phyloP scores from a whole-genome alignment of 495 filamentous ascomycete genomes.

The Pseudoneurospora amorphoporcata region DNA sequence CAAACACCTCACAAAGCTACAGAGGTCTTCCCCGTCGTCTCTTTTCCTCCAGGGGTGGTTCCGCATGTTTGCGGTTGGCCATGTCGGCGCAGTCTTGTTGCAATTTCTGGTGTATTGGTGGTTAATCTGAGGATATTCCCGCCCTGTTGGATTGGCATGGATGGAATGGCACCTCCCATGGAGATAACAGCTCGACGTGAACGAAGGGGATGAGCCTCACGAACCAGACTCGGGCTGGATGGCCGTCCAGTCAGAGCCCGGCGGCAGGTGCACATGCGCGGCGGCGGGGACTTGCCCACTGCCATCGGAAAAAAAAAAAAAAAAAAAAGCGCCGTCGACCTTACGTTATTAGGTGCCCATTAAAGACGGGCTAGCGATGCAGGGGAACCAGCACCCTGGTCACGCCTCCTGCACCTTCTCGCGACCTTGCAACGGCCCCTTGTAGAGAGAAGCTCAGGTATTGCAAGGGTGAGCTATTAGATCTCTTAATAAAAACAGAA shows the following conservation, averaged over 20 bases:
- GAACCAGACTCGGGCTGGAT: neutral
- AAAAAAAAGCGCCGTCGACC: neutral
- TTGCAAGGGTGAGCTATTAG: neutral
- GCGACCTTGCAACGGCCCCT: neutral
- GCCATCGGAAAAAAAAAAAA: neutral
- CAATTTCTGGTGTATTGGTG: neutral
- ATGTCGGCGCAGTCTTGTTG: neutral
- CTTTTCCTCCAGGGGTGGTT: neutral
- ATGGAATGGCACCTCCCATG: neutral
- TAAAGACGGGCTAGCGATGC: neutral
- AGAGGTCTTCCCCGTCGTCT: neutral
- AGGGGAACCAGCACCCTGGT: neutral
- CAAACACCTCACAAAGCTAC: neutral
- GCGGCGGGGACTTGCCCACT: neutral
- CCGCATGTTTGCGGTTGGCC: neutral
- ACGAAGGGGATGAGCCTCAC: neutral
- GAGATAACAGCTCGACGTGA: neutral
- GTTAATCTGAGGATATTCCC: neutral
- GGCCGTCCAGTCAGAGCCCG: neutral
- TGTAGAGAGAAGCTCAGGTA: neutral
- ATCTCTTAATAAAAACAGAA: neutral
- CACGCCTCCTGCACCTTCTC: neutral
- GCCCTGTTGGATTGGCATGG: neutral
- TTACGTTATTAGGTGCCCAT: neutral
- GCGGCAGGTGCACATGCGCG: neutral